Evolutionary conservation across 148 eudicot genomes (phyloP).

Genomic region (Amaranthus palmeri): DNA sequence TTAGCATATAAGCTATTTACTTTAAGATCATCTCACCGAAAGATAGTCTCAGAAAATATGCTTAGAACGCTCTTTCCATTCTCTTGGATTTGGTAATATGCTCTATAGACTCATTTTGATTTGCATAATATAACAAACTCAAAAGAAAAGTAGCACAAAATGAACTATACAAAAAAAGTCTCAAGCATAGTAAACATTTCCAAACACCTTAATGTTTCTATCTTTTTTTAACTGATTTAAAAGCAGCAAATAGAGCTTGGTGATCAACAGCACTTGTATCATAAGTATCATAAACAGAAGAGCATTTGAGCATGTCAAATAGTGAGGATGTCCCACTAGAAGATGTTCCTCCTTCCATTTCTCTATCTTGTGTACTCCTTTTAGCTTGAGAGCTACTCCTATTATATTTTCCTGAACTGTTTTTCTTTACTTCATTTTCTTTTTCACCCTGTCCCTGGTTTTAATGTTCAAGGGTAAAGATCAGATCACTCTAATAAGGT

Average conservation of each 20-base stretch:
- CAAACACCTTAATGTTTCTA: too few relatives aligned
- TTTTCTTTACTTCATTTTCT: constrained; percentile 45
- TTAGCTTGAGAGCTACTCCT: constrained; percentile 48
- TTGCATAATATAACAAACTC: too few relatives aligned
- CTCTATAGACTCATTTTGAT: too few relatives aligned
- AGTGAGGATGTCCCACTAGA: constrained; percentile 39
- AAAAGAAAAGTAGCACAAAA: too few relatives aligned
- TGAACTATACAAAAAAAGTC: too few relatives aligned
- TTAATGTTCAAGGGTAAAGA: not conserved
- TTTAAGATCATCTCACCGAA: too few relatives aligned
- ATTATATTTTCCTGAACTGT: constrained; percentile 42
- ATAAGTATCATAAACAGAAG: constrained; percentile 38
- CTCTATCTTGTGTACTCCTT: constrained; percentile 39
- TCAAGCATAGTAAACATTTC: too few relatives aligned
- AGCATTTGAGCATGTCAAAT: constrained; percentile 58
- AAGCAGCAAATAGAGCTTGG: constrained; percentile 60
- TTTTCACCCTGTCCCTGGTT: constrained; percentile 34
- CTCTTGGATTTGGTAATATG: too few relatives aligned
- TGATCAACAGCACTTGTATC: constrained; percentile 39
- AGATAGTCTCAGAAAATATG: too few relatives aligned
- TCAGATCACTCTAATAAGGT: too few relatives aligned
- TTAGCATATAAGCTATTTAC: too few relatives aligned
- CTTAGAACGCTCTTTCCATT: too few relatives aligned
- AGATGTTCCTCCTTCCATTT: constrained; percentile 26
- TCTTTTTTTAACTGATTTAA: constrained; percentile 53